Conservation (phyloP, 495 filamentous ascomycete genomes). For the Podospora australis region DNA sequence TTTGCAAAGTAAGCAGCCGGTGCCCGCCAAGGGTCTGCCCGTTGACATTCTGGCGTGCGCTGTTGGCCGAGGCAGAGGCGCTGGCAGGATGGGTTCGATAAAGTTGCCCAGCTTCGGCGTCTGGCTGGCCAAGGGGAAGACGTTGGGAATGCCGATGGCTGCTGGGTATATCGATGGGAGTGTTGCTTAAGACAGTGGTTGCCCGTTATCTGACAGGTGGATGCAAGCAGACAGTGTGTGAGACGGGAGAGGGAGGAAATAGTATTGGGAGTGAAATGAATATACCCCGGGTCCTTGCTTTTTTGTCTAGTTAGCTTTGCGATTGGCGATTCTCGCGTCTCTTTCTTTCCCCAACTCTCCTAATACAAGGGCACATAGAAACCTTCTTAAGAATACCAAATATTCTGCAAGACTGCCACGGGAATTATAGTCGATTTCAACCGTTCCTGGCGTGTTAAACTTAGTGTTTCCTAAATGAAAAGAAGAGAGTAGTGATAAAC, state of each 20-base stretch:
- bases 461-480: no score
- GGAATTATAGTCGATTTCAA: no score
- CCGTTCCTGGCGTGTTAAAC: no score
- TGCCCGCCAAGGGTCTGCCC: constrained; percentile 33
- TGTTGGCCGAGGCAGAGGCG: constrained; percentile 35
- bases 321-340: no score
- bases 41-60: constrained; percentile 36
- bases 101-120: constrained; percentile 35
- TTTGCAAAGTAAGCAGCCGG: constrained; percentile 28
- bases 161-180: constrained; percentile 34
- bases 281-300: no score
- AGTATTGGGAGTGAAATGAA: background rate
- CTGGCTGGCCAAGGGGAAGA: constrained; percentile 37
- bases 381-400: no score
- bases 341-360: no score
- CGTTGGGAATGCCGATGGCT: constrained; percentile 28
- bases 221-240: no score
- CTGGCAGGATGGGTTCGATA: constrained; percentile 31
- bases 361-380: no score
- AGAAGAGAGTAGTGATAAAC: no score
- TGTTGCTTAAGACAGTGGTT: constrained; percentile 21
- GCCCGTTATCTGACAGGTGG: background rate
- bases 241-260: background rate
- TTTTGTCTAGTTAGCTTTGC: background rate
- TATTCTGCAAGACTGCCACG: no score